phyloP scores from a whole-genome alignment of 352 stramenopile genomes.

The Pilasporangium apinafurcum region DNA sequence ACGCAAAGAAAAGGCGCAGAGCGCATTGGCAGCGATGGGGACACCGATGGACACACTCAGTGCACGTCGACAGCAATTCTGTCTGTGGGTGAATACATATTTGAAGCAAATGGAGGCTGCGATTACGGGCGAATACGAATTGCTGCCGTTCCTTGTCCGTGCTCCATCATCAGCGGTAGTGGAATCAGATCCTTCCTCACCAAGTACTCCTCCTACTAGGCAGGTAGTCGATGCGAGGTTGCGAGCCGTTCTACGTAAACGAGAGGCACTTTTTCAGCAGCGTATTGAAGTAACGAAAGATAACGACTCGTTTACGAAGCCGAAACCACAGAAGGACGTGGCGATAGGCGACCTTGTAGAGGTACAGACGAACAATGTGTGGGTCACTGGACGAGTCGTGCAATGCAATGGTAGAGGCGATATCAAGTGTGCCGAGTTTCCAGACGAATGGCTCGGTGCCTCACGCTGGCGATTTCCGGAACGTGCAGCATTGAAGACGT shows the following conservation, averaged over 20 bases:
- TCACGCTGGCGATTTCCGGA: slow-evolving; percentile 12
- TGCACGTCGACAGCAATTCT: slow-evolving; percentile 24
- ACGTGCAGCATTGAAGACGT: slow-evolving; percentile 12
- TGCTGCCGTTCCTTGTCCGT: background rate
- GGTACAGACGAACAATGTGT: slow-evolving; percentile 2
- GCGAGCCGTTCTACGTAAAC: slow-evolving; percentile 18
- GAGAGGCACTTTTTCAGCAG: slow-evolving; percentile 19
- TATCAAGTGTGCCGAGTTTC: slow-evolving; percentile 9
- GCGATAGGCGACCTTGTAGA: slow-evolving; percentile 11
- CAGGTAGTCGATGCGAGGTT: slow-evolving; percentile 14
- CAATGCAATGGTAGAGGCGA: slow-evolving; percentile 5
- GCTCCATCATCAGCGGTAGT: too few relatives aligned
- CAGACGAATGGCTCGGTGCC: slow-evolving; percentile 13
- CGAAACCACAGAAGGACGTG: slow-evolving; percentile 2
- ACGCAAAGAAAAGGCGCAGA: slow-evolving; percentile 10
- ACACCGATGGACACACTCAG: background rate
- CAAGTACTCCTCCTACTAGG: background rate
- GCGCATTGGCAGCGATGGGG: slow-evolving; percentile 16
- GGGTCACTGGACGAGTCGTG: slow-evolving; percentile 9
- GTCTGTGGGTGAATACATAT: slow-evolving; percentile 21
- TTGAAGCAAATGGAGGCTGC: slow-evolving; percentile 24
- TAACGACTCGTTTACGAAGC: background rate
- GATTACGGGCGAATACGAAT: slow-evolving; percentile 25
- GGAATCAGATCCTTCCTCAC: background rate
- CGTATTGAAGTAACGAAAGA: slow-evolving; percentile 13